Base-by-base conservation (phyloP, 495 filamentous ascomycete genomes). In the Parathielavia appendiculata region DNA sequence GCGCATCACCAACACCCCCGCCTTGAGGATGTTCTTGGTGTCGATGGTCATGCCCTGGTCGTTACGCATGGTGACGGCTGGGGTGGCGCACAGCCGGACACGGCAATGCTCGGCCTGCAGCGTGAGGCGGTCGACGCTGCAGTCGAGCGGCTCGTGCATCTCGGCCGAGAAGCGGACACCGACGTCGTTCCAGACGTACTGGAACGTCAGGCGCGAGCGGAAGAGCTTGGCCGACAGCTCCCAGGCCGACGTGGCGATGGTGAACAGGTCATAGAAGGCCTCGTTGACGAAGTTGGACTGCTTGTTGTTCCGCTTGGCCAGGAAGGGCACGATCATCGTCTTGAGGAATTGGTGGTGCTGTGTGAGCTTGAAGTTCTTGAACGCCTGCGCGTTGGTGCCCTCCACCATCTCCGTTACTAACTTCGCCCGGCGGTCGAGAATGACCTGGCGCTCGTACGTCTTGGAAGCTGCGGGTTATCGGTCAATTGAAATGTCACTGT, bases 61-160 rank as follows among this genome's bases (percentile, higher is more conserved):
- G 39, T 66, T 64, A 5, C 71, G 56, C 50, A 70, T 44, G 2
- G 65, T 70, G 16, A 74, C 58, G 19, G 63, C 60, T 8, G 73
- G 73, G 16, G 73, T 74, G 16, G 71, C 61, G 43, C 69, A 68
- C 2, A 72, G 58, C 62, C 64, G 66, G 10, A 75, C 43, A n/a
- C 71, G 69, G 19, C 51, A 44, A 30, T 69, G 63, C 56, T 47
- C 12, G 54, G 41, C 16, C 40, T 54, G 22, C n/a, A 63, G 56
- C 12, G 40, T 19, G 35, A 26, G 12, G n/a, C 41, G 55, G 34
- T 64, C 50, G 14, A 52, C 1, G 6, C 40, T 2, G 14, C 48
- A 55, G 12, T 59, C 57, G 11, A 63, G 0, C 1, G 60, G 51
- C 35, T 60, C 58, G 56, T 68, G 69, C 6, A 39, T 49, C 10